Conservation (phyloP, 2,329 filamentous ascomycete species). For the Xylaria multiplex region DNA sequence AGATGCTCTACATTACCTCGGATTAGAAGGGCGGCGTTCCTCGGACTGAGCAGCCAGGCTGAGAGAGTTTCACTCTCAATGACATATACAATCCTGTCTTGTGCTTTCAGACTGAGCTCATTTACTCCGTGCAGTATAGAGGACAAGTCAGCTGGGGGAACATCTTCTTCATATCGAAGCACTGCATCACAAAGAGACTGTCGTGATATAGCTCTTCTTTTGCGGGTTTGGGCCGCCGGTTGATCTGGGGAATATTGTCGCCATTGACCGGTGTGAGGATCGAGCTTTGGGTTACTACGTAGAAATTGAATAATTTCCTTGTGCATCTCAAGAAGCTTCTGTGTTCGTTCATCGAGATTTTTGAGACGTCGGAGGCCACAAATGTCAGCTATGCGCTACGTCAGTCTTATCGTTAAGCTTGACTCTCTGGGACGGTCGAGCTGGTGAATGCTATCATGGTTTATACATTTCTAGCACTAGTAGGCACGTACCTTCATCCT, state of each 20-base stretch:
- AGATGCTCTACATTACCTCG: slow-evolving; percentile 45
- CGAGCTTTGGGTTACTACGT: slow-evolving; percentile 20
- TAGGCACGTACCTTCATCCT: slow-evolving; percentile 14
- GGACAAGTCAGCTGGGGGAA: slow-evolving; percentile 17
- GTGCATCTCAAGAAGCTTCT: not conserved
- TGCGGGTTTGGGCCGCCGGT: slow-evolving; percentile 1
- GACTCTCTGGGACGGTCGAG: not conserved
- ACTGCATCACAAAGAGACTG: slow-evolving; percentile 29
- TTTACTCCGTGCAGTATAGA: slow-evolving; percentile 22
- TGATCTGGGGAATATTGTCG: not conserved
- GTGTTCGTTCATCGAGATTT: slow-evolving; percentile 1
- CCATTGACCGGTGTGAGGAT: slow-evolving; percentile 1
- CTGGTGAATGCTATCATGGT: no score
- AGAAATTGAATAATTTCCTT: not conserved
- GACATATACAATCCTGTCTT: slow-evolving; percentile 30
- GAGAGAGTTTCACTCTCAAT: slow-evolving; percentile 8
- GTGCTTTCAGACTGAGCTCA: slow-evolving; percentile 24
- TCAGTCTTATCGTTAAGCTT: not conserved
- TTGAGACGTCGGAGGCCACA: slow-evolving; percentile 19
- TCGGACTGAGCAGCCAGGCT: slow-evolving; percentile 24
- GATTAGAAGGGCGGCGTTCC: slow-evolving; percentile 27
- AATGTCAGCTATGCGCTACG: not conserved
- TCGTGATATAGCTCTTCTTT: slow-evolving; percentile 24
- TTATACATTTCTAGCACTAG: not conserved
- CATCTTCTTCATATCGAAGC: slow-evolving; percentile 25